Percentiles rank a stretch among this genome's conserved stretches.
phyloP scores from a whole-genome alignment of 768 basidiomycete genomes.

The Clitopilus hobsonii region DNA sequence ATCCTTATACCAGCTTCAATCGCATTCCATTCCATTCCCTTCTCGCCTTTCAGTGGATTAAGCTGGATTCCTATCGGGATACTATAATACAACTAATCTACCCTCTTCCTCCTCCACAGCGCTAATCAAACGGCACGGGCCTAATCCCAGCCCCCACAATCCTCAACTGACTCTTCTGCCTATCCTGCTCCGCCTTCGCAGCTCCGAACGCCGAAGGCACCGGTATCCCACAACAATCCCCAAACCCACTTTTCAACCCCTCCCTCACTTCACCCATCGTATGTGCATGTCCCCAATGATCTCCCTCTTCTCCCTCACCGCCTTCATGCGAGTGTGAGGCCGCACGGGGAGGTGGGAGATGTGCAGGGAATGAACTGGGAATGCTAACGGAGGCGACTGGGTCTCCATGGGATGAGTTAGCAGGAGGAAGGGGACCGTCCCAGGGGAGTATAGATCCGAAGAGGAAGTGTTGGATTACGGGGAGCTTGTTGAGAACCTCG shows the following conservation, averaged over 20 bases:
- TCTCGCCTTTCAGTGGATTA: too few species aligned
- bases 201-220: conserved; percentile 83
- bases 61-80: too few species aligned
- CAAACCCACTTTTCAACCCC: conserved; percentile 64
- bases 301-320: conserved; percentile 23
- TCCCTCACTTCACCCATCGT: conserved; percentile 37
- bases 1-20: neutral
- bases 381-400: neutral
- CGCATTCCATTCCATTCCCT: too few species aligned
- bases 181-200: conserved; percentile 46
- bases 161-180: conserved; percentile 31
- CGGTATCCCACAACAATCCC: conserved; percentile 88
- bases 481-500: conserved; percentile 92
- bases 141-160: conserved; percentile 61
- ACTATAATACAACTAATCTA: neutral
- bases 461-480: conserved; percentile 93
- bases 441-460: conserved; percentile 81
- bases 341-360: neutral
- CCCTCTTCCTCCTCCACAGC: neutral
- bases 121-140: conserved; percentile 76
- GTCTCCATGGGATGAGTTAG: neutral
- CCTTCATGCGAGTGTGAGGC: conserved; percentile 8
- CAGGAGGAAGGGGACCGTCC: conserved; percentile 50
- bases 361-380: neutral
- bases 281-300: conserved; percentile 49